A percentile compares a stretch with the other conserved stretches of the same genome.
phyloP scores from a whole-genome alignment of 2,329 filamentous ascomycete genomes.

The Pseudocercospora musae region DNA sequence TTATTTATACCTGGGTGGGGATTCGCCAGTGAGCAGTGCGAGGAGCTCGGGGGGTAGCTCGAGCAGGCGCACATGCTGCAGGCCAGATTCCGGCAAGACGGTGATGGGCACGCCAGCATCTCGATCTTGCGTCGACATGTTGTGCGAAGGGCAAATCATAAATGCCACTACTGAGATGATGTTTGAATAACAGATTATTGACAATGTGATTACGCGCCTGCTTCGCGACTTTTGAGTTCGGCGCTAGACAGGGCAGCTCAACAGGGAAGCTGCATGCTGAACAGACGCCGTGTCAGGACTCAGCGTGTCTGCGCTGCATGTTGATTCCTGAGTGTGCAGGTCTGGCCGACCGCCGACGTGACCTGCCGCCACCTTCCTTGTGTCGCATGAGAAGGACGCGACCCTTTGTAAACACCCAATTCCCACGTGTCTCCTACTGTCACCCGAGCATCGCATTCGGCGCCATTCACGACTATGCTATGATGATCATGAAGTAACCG shows the following conservation, averaged over 20 bases:
- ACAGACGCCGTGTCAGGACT: neutral
- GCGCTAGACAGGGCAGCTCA: neutral
- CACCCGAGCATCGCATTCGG: neutral
- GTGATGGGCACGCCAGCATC: slow-evolving; percentile 42
- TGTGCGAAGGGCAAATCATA: neutral
- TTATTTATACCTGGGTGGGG: slow-evolving; percentile 35
- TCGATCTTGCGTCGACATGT: slow-evolving; percentile 45
- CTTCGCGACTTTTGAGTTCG: neutral
- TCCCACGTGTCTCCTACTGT: neutral
- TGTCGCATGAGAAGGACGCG: neutral
- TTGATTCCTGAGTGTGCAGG: neutral
- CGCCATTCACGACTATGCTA: slow-evolving; percentile 10
- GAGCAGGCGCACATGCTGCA: slow-evolving; percentile 57
- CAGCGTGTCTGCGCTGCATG: neutral
- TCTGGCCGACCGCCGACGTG: neutral
- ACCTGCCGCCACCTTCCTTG: neutral
- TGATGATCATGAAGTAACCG: slow-evolving; percentile 14
- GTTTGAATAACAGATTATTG: neutral
- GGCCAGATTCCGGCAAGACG: slow-evolving; percentile 40
- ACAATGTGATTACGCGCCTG: neutral
- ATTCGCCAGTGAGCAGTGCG: slow-evolving; percentile 44
- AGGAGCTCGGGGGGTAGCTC: slow-evolving; percentile 59
- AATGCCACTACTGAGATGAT: neutral
- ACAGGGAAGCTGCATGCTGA: neutral
- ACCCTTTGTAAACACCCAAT: neutral